Conservation (phyloP, 2,329 filamentous ascomycete species). For the Seiridium cupressi region DNA sequence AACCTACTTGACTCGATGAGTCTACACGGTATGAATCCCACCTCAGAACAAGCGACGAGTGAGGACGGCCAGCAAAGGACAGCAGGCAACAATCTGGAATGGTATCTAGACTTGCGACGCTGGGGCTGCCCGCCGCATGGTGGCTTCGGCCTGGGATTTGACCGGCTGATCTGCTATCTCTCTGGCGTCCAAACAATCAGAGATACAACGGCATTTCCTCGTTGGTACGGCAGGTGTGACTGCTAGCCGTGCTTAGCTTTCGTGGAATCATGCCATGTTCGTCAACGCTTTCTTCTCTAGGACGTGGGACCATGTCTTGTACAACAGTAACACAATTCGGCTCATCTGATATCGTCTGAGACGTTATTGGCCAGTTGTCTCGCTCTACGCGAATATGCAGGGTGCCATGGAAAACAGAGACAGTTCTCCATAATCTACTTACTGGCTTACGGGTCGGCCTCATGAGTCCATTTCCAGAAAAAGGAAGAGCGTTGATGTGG, state of each 20-base stretch:
- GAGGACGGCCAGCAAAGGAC: slow-evolving; percentile 27
- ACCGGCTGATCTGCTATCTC: slow-evolving; percentile 81
- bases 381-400: slow-evolving; percentile 15
- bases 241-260: slow-evolving; percentile 36
- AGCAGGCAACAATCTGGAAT: slow-evolving; percentile 54
- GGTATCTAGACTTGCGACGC: slow-evolving; percentile 85
- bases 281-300: slow-evolving; percentile 38
- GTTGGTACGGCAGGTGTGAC: slow-evolving; percentile 65
- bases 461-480: slow-evolving; percentile 2
- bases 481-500: neutral
- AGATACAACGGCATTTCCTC: slow-evolving; percentile 83
- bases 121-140: slow-evolving; percentile 93
- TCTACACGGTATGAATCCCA: slow-evolving; percentile 56
- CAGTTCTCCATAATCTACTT: slow-evolving; percentile 16
- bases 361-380: slow-evolving; percentile 19
- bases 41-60: slow-evolving; percentile 16
- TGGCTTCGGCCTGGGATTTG: slow-evolving; percentile 87
- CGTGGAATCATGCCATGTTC: slow-evolving; percentile 28
- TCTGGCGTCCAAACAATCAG: slow-evolving; percentile 78
- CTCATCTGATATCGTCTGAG: slow-evolving; percentile 15
- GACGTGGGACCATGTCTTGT: slow-evolving; percentile 26
- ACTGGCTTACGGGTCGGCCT: slow-evolving; percentile 16
- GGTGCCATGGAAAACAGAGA: slow-evolving; percentile 14
- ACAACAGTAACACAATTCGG: slow-evolving; percentile 23
- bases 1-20: slow-evolving; percentile 70